A percentile compares a stretch with the other conserved stretches of the same genome.
phyloP scores from a whole-genome alignment of 2,329 filamentous ascomycete genomes.

The Fusarium bactridioides region DNA sequence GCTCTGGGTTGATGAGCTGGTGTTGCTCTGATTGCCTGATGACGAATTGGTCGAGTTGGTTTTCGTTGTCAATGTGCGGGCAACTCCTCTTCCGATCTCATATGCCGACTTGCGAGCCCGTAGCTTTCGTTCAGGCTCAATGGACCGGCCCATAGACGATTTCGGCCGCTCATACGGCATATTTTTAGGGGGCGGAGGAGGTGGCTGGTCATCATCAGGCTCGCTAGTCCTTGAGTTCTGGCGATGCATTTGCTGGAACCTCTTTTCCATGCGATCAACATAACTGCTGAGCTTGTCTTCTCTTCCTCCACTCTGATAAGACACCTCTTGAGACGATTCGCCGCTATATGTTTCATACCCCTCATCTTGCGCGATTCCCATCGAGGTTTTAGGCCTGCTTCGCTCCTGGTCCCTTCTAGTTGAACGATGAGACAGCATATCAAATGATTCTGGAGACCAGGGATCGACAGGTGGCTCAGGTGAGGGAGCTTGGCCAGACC shows the following conservation, averaged over 20 bases:
- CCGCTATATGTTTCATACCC: slow-evolving; percentile 67
- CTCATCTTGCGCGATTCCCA: slow-evolving; percentile 72
- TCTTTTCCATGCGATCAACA: slow-evolving; percentile 89
- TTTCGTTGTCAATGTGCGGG: slow-evolving; percentile 86
- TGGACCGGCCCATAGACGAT: slow-evolving; percentile 61
- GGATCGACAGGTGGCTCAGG: slow-evolving; percentile 70
- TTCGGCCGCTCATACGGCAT: slow-evolving; percentile 62
- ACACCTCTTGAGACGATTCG: slow-evolving; percentile 59
- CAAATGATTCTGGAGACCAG: slow-evolving; percentile 93
- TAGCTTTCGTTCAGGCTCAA: slow-evolving; percentile 56
- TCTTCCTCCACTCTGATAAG: slow-evolving; percentile 50
- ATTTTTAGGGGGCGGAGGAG: slow-evolving; percentile 67
- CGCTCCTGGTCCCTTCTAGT: slow-evolving; percentile 39
- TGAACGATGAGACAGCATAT: slow-evolving; percentile 53
- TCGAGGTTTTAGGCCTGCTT: slow-evolving; percentile 71
- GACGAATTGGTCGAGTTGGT: slow-evolving; percentile 84
- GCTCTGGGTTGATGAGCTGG: slow-evolving; percentile 77
- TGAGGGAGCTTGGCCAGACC: slow-evolving; percentile 63
- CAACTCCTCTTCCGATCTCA: slow-evolving; percentile 75
- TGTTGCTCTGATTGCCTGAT: slow-evolving; percentile 73
- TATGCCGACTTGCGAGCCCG: slow-evolving; percentile 78
- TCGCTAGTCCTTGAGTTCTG: slow-evolving; percentile 55
- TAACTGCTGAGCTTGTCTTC: slow-evolving; percentile 80
- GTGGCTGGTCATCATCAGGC: slow-evolving; percentile 61
- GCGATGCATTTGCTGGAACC: slow-evolving; percentile 75